Base-by-base conservation (phyloP, 1,139 yeast genomes). In the Zygosaccharomyces sapae region DNA sequence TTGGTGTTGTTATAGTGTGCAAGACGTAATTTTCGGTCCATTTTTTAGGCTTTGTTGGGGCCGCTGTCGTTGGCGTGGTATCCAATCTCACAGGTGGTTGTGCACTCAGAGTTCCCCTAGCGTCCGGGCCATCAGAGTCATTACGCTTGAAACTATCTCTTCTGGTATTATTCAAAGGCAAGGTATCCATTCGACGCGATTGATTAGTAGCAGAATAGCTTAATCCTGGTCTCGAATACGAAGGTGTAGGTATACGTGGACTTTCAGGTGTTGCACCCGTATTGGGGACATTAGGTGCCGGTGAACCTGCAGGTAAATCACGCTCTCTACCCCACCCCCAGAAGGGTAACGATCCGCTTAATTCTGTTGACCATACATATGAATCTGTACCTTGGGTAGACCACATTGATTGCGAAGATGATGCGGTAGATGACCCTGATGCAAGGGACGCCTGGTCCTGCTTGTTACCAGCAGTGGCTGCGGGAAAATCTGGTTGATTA, bases 301-400 rank as follows among this genome's bases (percentile, higher is more conserved):
- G 12, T 27, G 31, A 27, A 27, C 31, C 12, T 19, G 40, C 34
- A 37, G 36, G 34, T 10, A 30, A 35, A 10, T 45, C 47, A 9
- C 59, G 54, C 10, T 49, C 54, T 45, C 44, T 53, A 19, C 61
- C 60, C 52, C 56, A 52, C 9, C 60, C 61, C 60, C 60, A 57
- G 47, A 52, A 57, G 4, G 57, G 53, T 37, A 57, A 44, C 4
- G 60, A 56, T 5, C 60, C 60, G 2, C 54, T 54, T 37, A 57
- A 41, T 22, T 56, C 58, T 31, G 50, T 54, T 3, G 60, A 52
- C 57, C 59, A 56, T 3, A 55, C 42, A 33, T 44, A 49, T 4
- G 59, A 56, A 39, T 55, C 54, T 4, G 53, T 48, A 27, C 55
- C 43, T 4, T 41, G 46, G n/a, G 43, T 41, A 5, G 51, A 44